Conservation (phyloP, 441 rosid genomes). For the Iberis amara region DNA sequence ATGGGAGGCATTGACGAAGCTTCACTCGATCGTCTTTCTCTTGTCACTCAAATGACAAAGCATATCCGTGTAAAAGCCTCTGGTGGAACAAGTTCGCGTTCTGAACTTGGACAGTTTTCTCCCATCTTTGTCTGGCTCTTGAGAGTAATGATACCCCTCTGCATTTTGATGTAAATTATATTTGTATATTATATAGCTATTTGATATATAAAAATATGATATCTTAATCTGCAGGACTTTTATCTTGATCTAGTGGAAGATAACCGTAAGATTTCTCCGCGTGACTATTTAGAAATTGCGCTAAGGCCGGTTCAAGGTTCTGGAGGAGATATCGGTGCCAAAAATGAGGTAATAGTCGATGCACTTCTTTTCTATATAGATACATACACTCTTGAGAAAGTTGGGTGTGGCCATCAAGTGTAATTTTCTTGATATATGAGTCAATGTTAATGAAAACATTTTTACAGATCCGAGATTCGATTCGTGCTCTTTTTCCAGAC, state of each 20-base stretch:
- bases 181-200: background rate
- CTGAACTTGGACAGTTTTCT: constrained; percentile 92
- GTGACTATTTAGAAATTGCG: constrained; percentile 94
- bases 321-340: constrained; percentile 76
- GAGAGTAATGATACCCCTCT: constrained; percentile 47
- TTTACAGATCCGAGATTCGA: constrained; percentile 75
- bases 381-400: too few species aligned
- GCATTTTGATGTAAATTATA: background rate
- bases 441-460: background rate
- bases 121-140: constrained; percentile 98
- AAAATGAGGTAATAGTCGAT: constrained; percentile 71
- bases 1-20: constrained; percentile 99
- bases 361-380: background rate
- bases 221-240: constrained; percentile 58
- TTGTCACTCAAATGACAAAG: constrained; percentile 95
- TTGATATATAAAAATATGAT: constrained; percentile 8
- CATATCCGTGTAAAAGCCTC: constrained; percentile 93
- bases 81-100: constrained; percentile 63
- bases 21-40: constrained; percentile 93
- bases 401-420: constrained; percentile 7
- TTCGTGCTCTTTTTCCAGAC: constrained; percentile 90
- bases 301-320: constrained; percentile 76
- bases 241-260: constrained; percentile 87
- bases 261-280: constrained; percentile 75
- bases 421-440: background rate